These are phyloP conservation scores for Leccinellum rugosiceps DNA, from an alignment of 768 basidiomycete species.

Conservation along the genomic window DNA sequence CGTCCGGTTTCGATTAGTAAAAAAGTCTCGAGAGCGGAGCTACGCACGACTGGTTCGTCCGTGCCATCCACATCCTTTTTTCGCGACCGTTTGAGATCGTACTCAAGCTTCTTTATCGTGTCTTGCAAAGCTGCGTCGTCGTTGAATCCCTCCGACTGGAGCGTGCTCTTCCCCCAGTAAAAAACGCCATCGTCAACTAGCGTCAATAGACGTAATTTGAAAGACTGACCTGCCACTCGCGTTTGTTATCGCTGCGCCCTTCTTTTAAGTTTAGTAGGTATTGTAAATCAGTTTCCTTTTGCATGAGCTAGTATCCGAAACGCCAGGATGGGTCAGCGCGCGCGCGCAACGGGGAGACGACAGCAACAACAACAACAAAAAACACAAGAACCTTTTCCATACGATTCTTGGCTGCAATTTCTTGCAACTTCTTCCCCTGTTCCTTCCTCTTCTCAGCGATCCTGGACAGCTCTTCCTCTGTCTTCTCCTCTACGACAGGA, in stretches of 20 bases:
- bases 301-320: conserved; percentile 50
- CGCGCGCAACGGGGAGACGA: not conserved
- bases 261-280: conserved; percentile 65
- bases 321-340: not conserved
- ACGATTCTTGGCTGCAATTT: conserved; percentile 82
- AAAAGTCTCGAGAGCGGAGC: not conserved
- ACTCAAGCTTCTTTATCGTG: conserved; percentile 83
- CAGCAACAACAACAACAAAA: not conserved
- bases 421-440: conserved; percentile 85
- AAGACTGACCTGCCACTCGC: conserved; percentile 68
- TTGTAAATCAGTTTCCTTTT: conserved; percentile 75
- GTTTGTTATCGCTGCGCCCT: conserved; percentile 53
- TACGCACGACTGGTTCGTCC: conserved; percentile 54
- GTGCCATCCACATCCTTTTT: conserved; percentile 79
- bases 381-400: conserved; percentile 71
- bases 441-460: conserved; percentile 79
- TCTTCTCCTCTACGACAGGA: conserved; percentile 72
- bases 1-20: not conserved
- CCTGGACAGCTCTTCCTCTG: conserved; percentile 82
- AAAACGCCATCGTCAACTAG: not conserved
- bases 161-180: conserved; percentile 41
- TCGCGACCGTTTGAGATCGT: conserved; percentile 67
- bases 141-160: conserved; percentile 69
- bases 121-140: conserved; percentile 78
- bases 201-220: not conserved